phyloP scores from a whole-genome alignment of 2,329 filamentous ascomycete species.

The Botryotinia convoluta region DNA sequence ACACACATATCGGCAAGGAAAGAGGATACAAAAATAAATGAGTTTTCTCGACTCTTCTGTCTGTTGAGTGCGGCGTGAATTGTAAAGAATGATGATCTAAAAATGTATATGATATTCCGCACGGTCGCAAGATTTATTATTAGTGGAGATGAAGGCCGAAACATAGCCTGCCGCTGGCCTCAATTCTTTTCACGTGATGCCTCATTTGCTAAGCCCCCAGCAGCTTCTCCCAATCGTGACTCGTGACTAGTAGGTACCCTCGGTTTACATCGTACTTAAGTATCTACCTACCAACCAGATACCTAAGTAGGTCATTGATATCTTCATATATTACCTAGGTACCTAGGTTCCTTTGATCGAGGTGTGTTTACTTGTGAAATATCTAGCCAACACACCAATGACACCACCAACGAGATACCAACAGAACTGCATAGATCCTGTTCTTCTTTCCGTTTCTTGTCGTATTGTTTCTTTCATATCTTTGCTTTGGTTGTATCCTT shows the following conservation, averaged over 20 bases:
- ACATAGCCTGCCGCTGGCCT: neutral
- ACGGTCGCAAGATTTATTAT: neutral
- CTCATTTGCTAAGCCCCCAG: neutral
- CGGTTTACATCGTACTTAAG: neutral
- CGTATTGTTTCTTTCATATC: neutral
- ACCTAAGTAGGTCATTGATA: neutral
- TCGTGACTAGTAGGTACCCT: neutral
- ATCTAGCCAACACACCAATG: neutral
- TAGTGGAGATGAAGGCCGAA: neutral
- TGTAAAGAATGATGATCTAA: neutral
- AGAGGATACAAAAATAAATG: neutral
- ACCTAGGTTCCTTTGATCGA: neutral
- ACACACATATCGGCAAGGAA: neutral
- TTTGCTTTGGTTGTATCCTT: neutral
- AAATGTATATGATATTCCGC: neutral
- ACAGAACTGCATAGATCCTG: neutral
- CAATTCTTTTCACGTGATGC: neutral
- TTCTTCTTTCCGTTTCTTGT: neutral
- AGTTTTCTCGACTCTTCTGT: neutral
- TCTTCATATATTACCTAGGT: neutral
- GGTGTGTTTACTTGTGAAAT: neutral
- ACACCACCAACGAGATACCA: neutral
- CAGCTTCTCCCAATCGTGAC: neutral
- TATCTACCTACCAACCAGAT: neutral
- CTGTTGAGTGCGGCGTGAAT: neutral